Evolutionary conservation across 345 rosid genomes (phyloP).

Genomic region (Sonneratia caseolaris): DNA sequence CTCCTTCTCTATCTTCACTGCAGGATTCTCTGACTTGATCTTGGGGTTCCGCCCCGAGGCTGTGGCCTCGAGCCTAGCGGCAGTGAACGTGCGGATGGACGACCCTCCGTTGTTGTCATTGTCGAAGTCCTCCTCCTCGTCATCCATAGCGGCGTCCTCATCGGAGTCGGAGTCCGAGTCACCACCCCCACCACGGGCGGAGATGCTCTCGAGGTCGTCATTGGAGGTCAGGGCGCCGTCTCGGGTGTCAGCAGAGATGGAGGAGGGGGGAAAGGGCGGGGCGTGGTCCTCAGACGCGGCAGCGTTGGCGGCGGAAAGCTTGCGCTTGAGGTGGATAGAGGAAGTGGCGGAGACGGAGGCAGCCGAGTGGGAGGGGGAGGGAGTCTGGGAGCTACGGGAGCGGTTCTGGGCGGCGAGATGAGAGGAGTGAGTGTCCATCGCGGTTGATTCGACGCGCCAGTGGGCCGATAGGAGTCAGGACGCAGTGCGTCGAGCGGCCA

Average conservation of each 20-base stretch:
- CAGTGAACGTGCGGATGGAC: slow-evolving; percentile 77
- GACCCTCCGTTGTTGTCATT: slow-evolving; percentile 52
- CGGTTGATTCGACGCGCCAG: neutral
- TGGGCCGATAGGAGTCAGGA: too few relatives aligned
- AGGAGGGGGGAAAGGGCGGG: slow-evolving; percentile 77
- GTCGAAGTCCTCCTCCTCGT: slow-evolving; percentile 65
- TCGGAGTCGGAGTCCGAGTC: slow-evolving; percentile 79
- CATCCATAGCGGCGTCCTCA: slow-evolving; percentile 79
- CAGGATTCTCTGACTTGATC: slow-evolving; percentile 51
- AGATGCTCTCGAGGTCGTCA: slow-evolving; percentile 96
- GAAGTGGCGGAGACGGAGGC: slow-evolving; percentile 95
- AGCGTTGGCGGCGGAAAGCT: slow-evolving; percentile 66
- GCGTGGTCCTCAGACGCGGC: slow-evolving; percentile 64
- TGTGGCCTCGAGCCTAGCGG: slow-evolving; percentile 63
- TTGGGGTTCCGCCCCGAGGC: slow-evolving; percentile 44
- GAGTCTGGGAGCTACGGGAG: slow-evolving; percentile 82
- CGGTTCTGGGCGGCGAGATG: slow-evolving; percentile 78
- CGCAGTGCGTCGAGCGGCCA: too few relatives aligned
- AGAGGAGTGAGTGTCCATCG: slow-evolving; percentile 62
- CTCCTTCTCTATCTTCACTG: slow-evolving; percentile 67
- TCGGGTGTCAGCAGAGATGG: slow-evolving; percentile 90
- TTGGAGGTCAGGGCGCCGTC: slow-evolving; percentile 87
- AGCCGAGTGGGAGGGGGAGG: slow-evolving; percentile 95
- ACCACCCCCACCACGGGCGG: slow-evolving; percentile 78
- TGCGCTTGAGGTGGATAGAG: slow-evolving; percentile 81